These are phyloP conservation scores for Stagonosporopsis cucurbitacearum DNA, from an alignment of 2,329 filamentous ascomycete species.

Conservation along the genomic window DNA sequence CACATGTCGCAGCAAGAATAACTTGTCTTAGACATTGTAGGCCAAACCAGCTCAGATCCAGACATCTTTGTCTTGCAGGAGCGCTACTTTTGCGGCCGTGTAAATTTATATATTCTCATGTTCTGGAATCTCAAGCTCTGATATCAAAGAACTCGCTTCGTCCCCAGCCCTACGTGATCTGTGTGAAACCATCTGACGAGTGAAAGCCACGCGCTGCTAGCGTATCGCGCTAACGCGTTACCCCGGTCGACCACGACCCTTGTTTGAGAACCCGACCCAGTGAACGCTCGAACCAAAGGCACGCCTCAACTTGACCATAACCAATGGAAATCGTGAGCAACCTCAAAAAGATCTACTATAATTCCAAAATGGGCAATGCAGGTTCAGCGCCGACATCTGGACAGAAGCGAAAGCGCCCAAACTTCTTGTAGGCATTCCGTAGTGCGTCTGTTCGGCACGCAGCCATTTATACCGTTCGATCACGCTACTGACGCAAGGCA, in stretches of 20 bases:
- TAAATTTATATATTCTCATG: neutral
- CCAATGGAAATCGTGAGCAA: constrained; percentile 21
- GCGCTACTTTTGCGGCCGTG: neutral
- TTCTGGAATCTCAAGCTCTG: neutral
- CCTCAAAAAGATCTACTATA: constrained; percentile 14
- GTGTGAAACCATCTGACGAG: neutral
- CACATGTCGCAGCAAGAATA: constrained; percentile 58
- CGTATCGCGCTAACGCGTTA: constrained; percentile 9
- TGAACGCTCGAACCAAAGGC: constrained; percentile 12
- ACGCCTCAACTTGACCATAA: constrained; percentile 8
- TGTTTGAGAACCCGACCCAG: constrained; percentile 13
- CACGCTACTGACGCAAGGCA: constrained; percentile 16
- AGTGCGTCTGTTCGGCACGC: neutral
- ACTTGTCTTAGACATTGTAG: neutral
- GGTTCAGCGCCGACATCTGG: constrained; percentile 13
- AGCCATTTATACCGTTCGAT: neutral
- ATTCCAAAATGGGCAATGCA: constrained; percentile 16
- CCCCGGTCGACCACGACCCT: constrained; percentile 4
- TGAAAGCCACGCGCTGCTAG: constrained; percentile 6
- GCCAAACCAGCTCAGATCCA: neutral
- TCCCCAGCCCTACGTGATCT: neutral
- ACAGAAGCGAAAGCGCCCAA: constrained; percentile 20
- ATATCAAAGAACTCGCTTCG: neutral
- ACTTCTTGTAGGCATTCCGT: constrained; percentile 14
- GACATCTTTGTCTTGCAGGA: neutral